Evolutionary conservation across 2,329 filamentous ascomycete genomes (phyloP).

Genomic region (Lecanicillium sp.): DNA sequence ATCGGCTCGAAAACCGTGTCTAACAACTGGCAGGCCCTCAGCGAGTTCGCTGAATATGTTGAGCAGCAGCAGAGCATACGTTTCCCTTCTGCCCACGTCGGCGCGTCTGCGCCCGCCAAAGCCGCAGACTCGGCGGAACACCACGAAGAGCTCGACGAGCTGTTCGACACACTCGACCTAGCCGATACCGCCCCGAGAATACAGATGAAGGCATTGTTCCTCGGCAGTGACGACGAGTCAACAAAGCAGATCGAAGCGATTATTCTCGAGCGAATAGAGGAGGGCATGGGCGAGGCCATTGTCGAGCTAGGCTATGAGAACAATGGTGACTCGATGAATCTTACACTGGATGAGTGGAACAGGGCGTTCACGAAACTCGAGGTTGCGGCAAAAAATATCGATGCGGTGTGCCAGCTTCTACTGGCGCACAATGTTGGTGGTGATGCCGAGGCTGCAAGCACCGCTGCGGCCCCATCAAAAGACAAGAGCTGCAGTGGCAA

Average conservation of each 20-base stretch:
- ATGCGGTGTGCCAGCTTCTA: slow-evolving; percentile 73
- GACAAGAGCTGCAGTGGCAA: slow-evolving; percentile 78
- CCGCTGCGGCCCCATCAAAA: slow-evolving; percentile 48
- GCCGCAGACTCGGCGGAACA: slow-evolving; percentile 38
- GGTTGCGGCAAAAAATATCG: slow-evolving; percentile 55
- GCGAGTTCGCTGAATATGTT: slow-evolving; percentile 96
- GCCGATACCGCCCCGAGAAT: slow-evolving; percentile 62
- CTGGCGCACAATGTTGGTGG: slow-evolving; percentile 89
- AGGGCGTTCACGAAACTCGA: slow-evolving; percentile 60
- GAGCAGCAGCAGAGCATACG: slow-evolving; percentile 83
- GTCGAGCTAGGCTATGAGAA: slow-evolving; percentile 92
- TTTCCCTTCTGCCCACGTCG: slow-evolving; percentile 40
- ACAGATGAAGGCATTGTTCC: slow-evolving; percentile 69
- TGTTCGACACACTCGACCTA: slow-evolving; percentile 83
- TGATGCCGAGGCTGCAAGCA: slow-evolving; percentile 61
- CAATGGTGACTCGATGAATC: slow-evolving; percentile 75
- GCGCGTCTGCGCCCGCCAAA: slow-evolving; percentile 21
- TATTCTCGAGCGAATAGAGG: slow-evolving; percentile 63
- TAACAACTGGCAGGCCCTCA: slow-evolving; percentile 55
- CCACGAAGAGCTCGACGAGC: slow-evolving; percentile 82
- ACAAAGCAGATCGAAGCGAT: slow-evolving; percentile 58
- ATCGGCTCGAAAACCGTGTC: neutral
- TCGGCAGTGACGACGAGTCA: slow-evolving; percentile 56
- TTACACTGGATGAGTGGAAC: slow-evolving; percentile 71
- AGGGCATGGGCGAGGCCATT: slow-evolving; percentile 82